Evolutionary conservation across 2,329 filamentous ascomycete genomes (phyloP), one percentile per base, ranked within the genome.

Genomic region (Acrocalymma vagum): DNA sequence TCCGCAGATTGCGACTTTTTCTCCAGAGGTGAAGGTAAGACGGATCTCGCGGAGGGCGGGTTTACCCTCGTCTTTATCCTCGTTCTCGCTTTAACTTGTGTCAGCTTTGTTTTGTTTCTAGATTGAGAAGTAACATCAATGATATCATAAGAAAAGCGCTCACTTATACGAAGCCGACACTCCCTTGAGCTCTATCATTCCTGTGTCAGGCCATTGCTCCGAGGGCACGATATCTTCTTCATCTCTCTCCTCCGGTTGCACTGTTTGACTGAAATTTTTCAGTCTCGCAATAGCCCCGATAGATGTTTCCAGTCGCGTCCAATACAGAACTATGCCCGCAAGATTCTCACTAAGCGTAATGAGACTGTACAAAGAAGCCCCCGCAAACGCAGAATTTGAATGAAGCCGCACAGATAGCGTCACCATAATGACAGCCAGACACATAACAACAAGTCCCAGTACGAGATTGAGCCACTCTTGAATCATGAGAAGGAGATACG

Each of bases 1-100:
- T 1, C 80, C 79, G 38, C 75, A 80, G 3, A 82, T 63, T 3
- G 73, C 63, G 14, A 77, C 51, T 49, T 73, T 72, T 44, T 77
- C 63, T 6, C 77, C 78, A 0, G 74, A 45, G 3, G 56, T 21
- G 21, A 81, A 67, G 2, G 60, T 63, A 1, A 82, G 46, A 10
- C 58, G 71, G 16, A 81, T 56, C 10, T 48, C 22, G 11, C 37
- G 22, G 16, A 53, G 43, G 9, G 48, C 47, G 4, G 48, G 27
- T 11, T 24, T 39, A 7, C 16, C 18, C n/a, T 36, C 23, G 24
- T 9, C 36, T 31, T 38, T n/a, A n/a, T n/a, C n/a, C n/a, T n/a
- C n/a, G n/a, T n/a, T n/a, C n/a, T n/a, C n/a, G n/a, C n/a, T n/a
- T n/a, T n/a, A n/a, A n/a, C n/a, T n/a, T n/a, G n/a, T n/a, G n/a